These are phyloP conservation scores for Cicer yamashitae DNA, from an alignment of 306 rosid species.

Conservation along the genomic window DNA sequence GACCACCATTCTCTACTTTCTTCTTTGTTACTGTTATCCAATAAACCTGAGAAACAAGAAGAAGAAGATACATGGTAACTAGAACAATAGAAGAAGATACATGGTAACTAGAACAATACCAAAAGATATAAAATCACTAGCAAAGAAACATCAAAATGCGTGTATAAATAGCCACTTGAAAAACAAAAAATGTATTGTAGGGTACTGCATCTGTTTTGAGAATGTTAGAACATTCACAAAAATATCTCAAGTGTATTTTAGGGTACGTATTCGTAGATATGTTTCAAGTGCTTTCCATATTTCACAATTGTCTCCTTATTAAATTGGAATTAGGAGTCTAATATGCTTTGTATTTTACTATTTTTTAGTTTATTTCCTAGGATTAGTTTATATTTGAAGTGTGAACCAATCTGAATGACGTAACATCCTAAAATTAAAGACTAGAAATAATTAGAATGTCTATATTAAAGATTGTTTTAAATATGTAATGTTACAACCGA, in stretches of 20 bases:
- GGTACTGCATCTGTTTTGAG: not conserved
- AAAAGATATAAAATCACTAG: not conserved
- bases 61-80: slow-evolving; percentile 41
- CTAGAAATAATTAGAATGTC: no score
- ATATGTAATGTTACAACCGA: no score
- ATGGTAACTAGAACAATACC: slow-evolving; percentile 32
- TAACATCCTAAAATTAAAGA: no score
- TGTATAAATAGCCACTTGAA: not conserved
- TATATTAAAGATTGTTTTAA: no score
- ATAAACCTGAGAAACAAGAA: slow-evolving; percentile 62
- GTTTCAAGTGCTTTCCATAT: not conserved
- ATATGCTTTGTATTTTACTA: not conserved
- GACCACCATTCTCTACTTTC: slow-evolving; percentile 39
- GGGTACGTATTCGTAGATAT: not conserved
- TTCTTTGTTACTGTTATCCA: slow-evolving; percentile 38
- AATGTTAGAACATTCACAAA: not conserved
- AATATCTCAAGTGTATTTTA: not conserved
- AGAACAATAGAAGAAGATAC: slow-evolving; percentile 32
- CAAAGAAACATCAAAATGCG: not conserved
- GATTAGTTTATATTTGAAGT: not conserved
- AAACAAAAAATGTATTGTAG: not conserved
- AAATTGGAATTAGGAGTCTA: not conserved
- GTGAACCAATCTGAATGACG: not conserved
- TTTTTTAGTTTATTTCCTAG: no score
- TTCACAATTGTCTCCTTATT: not conserved